Evolutionary conservation across 2,329 filamentous ascomycete species (phyloP).

Genomic region (Diplodia sapinea): DNA sequence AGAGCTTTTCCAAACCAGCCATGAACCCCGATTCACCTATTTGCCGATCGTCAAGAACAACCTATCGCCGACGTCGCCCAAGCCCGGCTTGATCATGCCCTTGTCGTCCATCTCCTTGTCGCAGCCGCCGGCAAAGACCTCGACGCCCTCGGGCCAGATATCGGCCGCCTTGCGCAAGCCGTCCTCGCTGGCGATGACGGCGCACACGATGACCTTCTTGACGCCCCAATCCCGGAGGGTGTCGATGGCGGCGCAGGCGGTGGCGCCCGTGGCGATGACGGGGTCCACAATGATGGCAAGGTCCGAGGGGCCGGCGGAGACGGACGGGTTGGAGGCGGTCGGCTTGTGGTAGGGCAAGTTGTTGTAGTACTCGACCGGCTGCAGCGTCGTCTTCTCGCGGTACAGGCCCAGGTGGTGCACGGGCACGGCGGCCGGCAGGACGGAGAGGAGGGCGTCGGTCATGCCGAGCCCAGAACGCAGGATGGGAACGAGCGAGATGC

Average conservation of each 20-base stretch:
- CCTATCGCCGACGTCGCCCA: slow-evolving; percentile 90
- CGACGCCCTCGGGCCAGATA: slow-evolving; percentile 77
- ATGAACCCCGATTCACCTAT: slow-evolving; percentile 47
- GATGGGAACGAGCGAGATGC: slow-evolving; percentile 85
- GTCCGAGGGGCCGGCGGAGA: slow-evolving; percentile 54
- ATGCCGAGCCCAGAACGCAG: slow-evolving; percentile 90
- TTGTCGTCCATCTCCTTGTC: slow-evolving; percentile 74
- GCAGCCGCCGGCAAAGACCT: slow-evolving; percentile 82
- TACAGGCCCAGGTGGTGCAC: slow-evolving; percentile 95
- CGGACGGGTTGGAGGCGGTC: slow-evolving; percentile 48
- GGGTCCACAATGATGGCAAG: slow-evolving; percentile 89
- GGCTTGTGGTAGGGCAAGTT: slow-evolving; percentile 79
- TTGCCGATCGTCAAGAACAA: slow-evolving; percentile 90
- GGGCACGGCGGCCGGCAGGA: slow-evolving; percentile 80
- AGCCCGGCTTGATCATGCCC: slow-evolving; percentile 88
- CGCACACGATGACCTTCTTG: slow-evolving; percentile 76
- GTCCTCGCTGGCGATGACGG: slow-evolving; percentile 72
- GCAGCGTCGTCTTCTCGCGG: slow-evolving; percentile 83
- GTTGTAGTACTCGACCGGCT: slow-evolving; percentile 97
- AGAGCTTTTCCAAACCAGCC: background rate
- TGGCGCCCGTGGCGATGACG: slow-evolving; percentile 91
- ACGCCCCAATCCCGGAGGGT: slow-evolving; percentile 91
- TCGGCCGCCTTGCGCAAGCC: slow-evolving; percentile 74
- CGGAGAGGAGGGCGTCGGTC: slow-evolving; percentile 82
- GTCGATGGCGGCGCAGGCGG: slow-evolving; percentile 86